phyloP scores from a whole-genome alignment of 1,284 basidiomycete genomes.

The Gymnopus androsaceus region DNA sequence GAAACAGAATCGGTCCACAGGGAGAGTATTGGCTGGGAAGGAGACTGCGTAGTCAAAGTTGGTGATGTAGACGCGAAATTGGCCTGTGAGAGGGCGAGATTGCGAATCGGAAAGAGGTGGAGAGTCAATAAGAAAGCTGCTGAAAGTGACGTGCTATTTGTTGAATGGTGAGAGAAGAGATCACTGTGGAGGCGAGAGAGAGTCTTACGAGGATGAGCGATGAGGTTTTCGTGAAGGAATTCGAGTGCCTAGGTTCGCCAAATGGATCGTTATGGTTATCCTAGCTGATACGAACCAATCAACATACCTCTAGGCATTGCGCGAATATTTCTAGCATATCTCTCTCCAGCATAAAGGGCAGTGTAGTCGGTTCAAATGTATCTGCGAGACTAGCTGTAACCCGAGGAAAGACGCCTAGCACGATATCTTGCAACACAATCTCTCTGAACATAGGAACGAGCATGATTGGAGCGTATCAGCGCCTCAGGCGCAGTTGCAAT shows the following conservation, averaged over 20 bases:
- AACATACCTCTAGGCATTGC: slow-evolving; percentile 7
- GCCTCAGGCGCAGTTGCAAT: slow-evolving; percentile 5
- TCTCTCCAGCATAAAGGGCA: neutral
- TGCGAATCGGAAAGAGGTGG: neutral
- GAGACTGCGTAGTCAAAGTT: neutral
- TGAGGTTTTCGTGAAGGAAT: slow-evolving; percentile 3
- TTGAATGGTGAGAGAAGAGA: neutral
- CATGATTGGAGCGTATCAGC: slow-evolving; percentile 3
- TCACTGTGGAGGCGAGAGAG: neutral
- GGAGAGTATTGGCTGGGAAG: neutral
- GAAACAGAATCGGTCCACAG: neutral
- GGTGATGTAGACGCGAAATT: slow-evolving; percentile 2
- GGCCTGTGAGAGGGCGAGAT: neutral
- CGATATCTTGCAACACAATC: slow-evolving; percentile 7
- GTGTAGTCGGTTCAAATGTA: neutral
- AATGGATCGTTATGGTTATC: neutral
- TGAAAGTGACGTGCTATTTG: slow-evolving; percentile 2
- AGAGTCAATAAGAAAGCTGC: slow-evolving; percentile 2
- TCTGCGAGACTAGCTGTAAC: slow-evolving; percentile 4
- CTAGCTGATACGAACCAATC: neutral
- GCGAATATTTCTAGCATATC: slow-evolving; percentile 1
- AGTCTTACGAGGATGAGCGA: slow-evolving; percentile 6
- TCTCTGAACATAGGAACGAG: slow-evolving; percentile 10
- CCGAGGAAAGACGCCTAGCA: slow-evolving; percentile 2
- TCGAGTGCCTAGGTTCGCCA: neutral